phyloP scores from a whole-genome alignment of 257 asterid species.

The Coffea eugenioides region DNA sequence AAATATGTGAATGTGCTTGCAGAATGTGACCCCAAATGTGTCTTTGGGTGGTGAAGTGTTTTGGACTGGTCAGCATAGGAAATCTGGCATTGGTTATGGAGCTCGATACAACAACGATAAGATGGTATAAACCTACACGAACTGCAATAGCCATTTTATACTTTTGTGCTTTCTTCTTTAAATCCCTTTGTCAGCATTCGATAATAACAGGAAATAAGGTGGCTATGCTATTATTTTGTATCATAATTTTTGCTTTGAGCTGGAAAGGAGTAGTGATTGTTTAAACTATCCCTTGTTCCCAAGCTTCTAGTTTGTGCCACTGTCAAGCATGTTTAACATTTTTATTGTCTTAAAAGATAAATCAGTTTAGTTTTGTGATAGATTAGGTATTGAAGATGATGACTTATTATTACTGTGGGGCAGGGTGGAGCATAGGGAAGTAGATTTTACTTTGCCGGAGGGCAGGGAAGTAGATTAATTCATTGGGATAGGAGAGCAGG shows the following conservation, averaged over 20 bases:
- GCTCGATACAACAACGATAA: constrained; percentile 90
- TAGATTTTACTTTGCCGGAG: neutral
- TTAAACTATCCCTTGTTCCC: neutral
- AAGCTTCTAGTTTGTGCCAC: neutral
- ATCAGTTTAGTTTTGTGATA: neutral
- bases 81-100: constrained; percentile 88
- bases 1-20: constrained; percentile 28
- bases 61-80: constrained; percentile 97
- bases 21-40: constrained; percentile 74
- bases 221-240: neutral
- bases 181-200: neutral
- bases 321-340: neutral
- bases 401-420: neutral
- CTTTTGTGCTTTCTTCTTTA: neutral
- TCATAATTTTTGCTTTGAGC: neutral
- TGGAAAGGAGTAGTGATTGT: neutral
- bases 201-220: neutral
- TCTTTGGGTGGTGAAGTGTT: constrained; percentile 92
- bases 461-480: neutral
- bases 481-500: neutral
- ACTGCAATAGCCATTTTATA: neutral
- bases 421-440: no score
- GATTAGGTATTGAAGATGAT: neutral
- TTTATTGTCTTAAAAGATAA: neutral
- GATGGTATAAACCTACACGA: constrained; percentile 50